Base-by-base conservation (phyloP, 1,284 basidiomycete species). In the Inonotus obliquus region DNA sequence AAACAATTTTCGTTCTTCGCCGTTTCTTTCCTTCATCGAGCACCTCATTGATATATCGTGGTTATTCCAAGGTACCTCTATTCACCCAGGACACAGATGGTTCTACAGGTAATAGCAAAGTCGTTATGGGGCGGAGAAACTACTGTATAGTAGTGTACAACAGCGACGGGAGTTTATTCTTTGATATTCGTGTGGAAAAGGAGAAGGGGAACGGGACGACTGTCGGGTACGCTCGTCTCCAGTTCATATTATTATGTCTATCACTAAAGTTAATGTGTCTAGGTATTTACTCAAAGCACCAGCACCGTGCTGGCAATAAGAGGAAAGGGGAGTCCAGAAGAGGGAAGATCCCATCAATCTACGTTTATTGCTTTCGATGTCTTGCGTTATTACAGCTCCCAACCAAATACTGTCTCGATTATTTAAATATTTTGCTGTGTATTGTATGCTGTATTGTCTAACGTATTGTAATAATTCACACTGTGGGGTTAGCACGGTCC, bases 131-230 rank as follows among this genome's bases (percentile, higher is more conserved):
- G 1, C 80, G 86, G 54, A 82, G 96, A 47, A 99, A 99, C 74
- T 99, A 94, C 85, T 91, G 93, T 67, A 80, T 81, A n/a, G 84
- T 92, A 4, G 77, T 82, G 35, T 89, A 84, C 75, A 81, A 91
- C 47, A 69, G 73, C 3, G 57, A 67, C 1, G 87, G 87, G 0
- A 89, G 91, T 17, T 71, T 98, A 57, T 74, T 84, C n/a, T 98
- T 95, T 66, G 91, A 95, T 67, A 83, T 98, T 66, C 84, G 91
- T 1, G 86, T 98, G 4, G 96, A 99, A 73, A 91, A 83, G 67
- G 78, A 81, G 64, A 93, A 92, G 70, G 94, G 94, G 0, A 63
- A 77, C 19, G 94, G 94, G 1, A 80, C 85, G 63, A 95, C 92
- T 29, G 81, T 85, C 61, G 83, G 86, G 87, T 94, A 69, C 49